Base-by-base conservation (phyloP, 208 protist species). In the Angomonas ambiguus region DNA sequence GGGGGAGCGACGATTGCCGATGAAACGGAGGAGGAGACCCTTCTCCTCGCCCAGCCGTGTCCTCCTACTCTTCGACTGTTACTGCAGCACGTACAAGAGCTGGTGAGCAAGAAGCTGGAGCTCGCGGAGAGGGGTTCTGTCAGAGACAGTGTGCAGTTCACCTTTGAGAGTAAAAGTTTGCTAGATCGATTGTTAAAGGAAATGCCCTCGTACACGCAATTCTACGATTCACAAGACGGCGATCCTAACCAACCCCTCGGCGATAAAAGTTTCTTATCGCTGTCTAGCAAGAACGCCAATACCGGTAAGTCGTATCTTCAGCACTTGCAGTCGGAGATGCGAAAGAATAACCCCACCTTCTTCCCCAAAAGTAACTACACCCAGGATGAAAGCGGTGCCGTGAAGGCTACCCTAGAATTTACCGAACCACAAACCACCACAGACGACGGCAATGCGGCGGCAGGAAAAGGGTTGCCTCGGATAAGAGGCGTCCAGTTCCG, bases 131-230 rank as follows among this genome's bases (percentile, higher is more conserved):
- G 48, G 2, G 84, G 91, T 0, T 93, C 85, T 13, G 49, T 96
- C 31, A 81, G 83, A 55, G 79, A 92, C 59, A 87, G 82, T 66
- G 75, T 96, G 42, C 66, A 82, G 32, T 87, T 84, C 55, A 79
- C 82, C 28, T 96, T 96, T 77, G 91, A 96, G 69, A 80, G 76
- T 10, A 81, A 86, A 45, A 69, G 83, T 41, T 55, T 96, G 62
- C 69, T 96, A 8, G 85, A 96, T 34, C 81, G 85, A 4, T 63
- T 96, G 55, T 68, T 96, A 25, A 92, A 93, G 67, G 91, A 96
- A 55, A 86, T 92, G 22, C 87, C 91, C 0, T 67, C 60, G 34
- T 93, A 94, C 71, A 69, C 77, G 6, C 76, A 82, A 51, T 82
- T 74, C 27, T 33, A 61, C 2, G 65, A 62, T 25, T 1, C 67